Base-by-base conservation (phyloP, 768 basidiomycete genomes). In the Psilocybe subaeruginosa region DNA sequence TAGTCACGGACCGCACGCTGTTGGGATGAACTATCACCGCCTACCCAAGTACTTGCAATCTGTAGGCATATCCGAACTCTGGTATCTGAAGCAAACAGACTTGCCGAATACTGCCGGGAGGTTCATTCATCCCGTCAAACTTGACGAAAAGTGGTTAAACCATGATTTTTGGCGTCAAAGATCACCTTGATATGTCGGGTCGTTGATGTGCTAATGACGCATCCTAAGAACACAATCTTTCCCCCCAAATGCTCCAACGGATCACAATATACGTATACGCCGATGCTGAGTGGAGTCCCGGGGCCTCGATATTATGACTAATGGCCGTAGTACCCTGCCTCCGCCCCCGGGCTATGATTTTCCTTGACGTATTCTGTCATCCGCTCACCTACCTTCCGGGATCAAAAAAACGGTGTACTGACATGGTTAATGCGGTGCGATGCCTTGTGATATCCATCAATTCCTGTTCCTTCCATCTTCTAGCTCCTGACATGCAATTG, bases 1-100 rank as follows among this genome's bases (percentile, higher is more conserved):
- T 76, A 96, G 95, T 55, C 97, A 99, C 69, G 95, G 93, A 0
- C 91, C 94, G 2, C 85, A 87, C 31, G 86, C 87, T 8, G 95
- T 99, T 56, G 95, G 95, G 0, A 78, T 94, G 60, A 94, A 98
- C 73, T 99, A 98, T 68, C 69, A 77, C 57, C 80, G 82, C 17
- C 73, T 91, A 63, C 78, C 77, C 50, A 78, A 80, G 9, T 99
- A 98, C 73, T 77, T 95, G 30, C 75, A 77, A 49, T 76, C 76
- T 2, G 70, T 83, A n/a, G 85, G 83, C 3, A 80, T 97, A 30
- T 67, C 74, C 8, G 85, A 91, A 60, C 69, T 93, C 3, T 92
- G 89, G 89, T 83, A 79, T 74, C 74, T 93, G 56, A 76, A 80
- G 61, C 65, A 67, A 19, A 76, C 78, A 1, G 70, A 74, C 0